These are phyloP conservation scores for Allantophomopsis cytisporea DNA, from an alignment of 2,329 filamentous ascomycete species.

Conservation along the genomic window DNA sequence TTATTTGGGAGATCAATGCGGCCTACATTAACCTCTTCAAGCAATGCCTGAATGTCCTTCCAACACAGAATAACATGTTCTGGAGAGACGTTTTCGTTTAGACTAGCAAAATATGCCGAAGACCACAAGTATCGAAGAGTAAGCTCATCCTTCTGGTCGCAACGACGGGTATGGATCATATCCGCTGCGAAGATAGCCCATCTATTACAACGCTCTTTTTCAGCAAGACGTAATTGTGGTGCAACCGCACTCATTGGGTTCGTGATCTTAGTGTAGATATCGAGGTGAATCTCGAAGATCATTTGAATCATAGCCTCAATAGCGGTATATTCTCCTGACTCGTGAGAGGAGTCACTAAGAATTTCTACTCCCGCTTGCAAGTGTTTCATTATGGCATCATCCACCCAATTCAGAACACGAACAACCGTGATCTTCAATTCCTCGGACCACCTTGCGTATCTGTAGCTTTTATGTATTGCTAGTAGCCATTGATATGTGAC, in stretches of 20 bases:
- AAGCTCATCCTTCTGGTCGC: constrained; percentile 22
- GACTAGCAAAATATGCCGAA: constrained; percentile 45
- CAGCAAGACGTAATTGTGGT: constrained; percentile 30
- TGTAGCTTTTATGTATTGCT: constrained; percentile 34
- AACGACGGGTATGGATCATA: constrained; percentile 22
- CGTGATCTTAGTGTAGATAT: constrained; percentile 49
- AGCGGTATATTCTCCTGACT: constrained; percentile 19
- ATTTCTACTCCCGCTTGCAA: constrained; percentile 27
- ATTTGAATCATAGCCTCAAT: constrained; percentile 39
- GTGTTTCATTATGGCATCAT: constrained; percentile 35
- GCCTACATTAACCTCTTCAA: constrained; percentile 31
- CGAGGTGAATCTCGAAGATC: constrained; percentile 54
- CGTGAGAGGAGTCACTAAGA: constrained; percentile 2
- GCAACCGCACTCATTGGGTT: constrained; percentile 43
- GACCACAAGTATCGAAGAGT: constrained; percentile 53
- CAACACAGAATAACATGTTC: constrained; percentile 48
- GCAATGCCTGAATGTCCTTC: constrained; percentile 42
- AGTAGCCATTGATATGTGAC: constrained; percentile 44
- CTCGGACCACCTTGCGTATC: constrained; percentile 41
- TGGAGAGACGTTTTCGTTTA: constrained; percentile 37
- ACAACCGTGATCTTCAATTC: constrained; percentile 40
- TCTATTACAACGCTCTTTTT: constrained; percentile 42
- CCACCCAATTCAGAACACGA: constrained; percentile 38
- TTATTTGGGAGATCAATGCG: constrained; percentile 67
- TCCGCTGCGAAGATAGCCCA: constrained; percentile 46